Percentiles rank a stretch among this genome's conserved stretches.
Evolutionary conservation across 2,329 filamentous ascomycete genomes (phyloP).

Genomic region (Chrysosporium keratinophilum): DNA sequence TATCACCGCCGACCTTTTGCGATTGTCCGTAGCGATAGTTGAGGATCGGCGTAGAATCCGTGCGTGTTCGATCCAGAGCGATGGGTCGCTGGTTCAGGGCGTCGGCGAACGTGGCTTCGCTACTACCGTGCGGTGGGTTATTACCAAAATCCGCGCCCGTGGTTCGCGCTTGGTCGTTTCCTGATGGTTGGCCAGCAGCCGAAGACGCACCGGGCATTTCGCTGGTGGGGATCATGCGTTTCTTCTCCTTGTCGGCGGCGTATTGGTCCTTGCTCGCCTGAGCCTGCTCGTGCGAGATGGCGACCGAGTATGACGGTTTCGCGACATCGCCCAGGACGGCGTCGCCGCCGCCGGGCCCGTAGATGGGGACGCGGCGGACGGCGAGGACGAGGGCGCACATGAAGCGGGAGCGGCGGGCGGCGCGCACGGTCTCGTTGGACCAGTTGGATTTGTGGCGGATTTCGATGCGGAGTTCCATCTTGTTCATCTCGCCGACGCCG

Average conservation of each 20-base stretch:
- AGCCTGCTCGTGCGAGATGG: slow-evolving; percentile 60
- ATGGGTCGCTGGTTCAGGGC: slow-evolving; percentile 28
- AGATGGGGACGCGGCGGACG: slow-evolving; percentile 76
- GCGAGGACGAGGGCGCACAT: slow-evolving; percentile 86
- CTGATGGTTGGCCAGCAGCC: not conserved
- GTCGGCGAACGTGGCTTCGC: slow-evolving; percentile 28
- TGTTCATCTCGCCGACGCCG: slow-evolving; percentile 75
- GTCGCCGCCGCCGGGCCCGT: slow-evolving; percentile 63
- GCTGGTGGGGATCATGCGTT: slow-evolving; percentile 51
- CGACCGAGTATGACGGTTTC: slow-evolving; percentile 76
- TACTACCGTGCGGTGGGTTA: slow-evolving; percentile 21
- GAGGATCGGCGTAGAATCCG: slow-evolving; percentile 22
- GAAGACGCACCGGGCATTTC: slow-evolving; percentile 13
- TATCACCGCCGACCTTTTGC: slow-evolving; percentile 12
- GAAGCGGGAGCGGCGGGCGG: slow-evolving; percentile 80
- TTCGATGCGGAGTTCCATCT: slow-evolving; percentile 69
- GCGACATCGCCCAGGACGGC: slow-evolving; percentile 49
- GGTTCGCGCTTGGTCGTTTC: slow-evolving; percentile 20
- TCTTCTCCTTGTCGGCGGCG: slow-evolving; percentile 51
- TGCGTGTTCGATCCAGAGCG: slow-evolving; percentile 24
- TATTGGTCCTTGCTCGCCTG: slow-evolving; percentile 51
- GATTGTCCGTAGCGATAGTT: slow-evolving; percentile 11
- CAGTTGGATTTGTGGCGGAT: slow-evolving; percentile 91
- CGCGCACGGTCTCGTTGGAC: slow-evolving; percentile 75
- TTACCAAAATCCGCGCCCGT: slow-evolving; percentile 27